A percentile compares a stretch with the other conserved stretches of the same genome.
Conservation (phyloP, 495 filamentous ascomycete genomes). For the Tuber magnatum region DNA sequence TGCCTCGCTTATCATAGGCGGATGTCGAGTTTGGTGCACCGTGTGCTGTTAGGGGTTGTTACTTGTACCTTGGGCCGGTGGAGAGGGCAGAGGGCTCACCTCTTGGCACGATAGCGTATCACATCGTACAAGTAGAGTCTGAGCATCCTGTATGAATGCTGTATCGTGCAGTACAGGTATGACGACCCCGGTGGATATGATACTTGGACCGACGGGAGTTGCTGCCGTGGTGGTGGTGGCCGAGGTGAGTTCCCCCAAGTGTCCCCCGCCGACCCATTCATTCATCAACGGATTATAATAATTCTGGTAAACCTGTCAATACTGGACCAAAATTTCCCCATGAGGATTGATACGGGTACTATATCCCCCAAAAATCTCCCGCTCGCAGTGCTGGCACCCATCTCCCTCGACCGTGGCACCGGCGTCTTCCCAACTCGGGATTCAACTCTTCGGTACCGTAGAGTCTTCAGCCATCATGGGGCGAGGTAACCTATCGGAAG, state of each 20-base stretch:
- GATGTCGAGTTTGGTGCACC: background rate
- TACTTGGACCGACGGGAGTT: background rate
- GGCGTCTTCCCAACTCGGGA: background rate
- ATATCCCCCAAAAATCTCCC: background rate
- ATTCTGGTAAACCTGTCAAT: background rate
- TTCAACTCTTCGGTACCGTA: background rate
- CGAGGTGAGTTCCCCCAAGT: background rate
- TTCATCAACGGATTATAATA: no score
- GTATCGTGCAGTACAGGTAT: background rate
- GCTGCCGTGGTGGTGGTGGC: background rate
- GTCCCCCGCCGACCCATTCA: background rate
- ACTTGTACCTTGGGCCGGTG: background rate
- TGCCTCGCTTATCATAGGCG: background rate
- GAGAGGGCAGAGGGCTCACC: no score
- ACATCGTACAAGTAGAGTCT: background rate
- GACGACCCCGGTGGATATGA: background rate
- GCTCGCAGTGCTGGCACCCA: background rate
- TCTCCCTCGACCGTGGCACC: background rate
- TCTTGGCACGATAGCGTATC: background rate
- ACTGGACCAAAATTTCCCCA: background rate
- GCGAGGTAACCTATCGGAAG: background rate
- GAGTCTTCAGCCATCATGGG: background rate
- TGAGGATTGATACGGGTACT: background rate
- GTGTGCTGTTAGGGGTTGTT: background rate
- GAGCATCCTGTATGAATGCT: background rate